phyloP scores from a whole-genome alignment of 2,329 filamentous ascomycete species.

The Apiospora marii region DNA sequence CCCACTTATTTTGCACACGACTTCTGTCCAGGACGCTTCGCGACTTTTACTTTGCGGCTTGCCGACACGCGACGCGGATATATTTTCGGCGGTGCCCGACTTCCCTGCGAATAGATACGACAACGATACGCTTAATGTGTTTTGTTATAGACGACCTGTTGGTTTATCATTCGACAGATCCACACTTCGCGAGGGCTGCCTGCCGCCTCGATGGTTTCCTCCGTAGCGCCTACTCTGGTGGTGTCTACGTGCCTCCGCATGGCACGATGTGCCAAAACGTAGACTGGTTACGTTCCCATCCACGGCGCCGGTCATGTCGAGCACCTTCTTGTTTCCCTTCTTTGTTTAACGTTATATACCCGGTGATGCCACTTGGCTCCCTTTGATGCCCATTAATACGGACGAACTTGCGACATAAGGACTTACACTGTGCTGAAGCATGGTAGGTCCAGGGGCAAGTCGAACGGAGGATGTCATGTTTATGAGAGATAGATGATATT shows the following conservation, averaged over 20 bases:
- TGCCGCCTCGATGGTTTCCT: not conserved
- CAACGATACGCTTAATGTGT: slow-evolving; percentile 46
- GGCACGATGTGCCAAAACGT: not conserved
- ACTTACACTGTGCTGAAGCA: not conserved
- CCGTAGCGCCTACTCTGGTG: not conserved
- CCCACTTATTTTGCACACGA: not conserved
- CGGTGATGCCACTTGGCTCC: slow-evolving; percentile 19
- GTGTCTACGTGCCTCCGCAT: not conserved
- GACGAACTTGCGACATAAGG: not conserved
- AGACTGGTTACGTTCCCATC: not conserved
- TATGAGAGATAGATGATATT: not conserved
- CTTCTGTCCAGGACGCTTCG: not conserved
- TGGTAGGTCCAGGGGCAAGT: not conserved
- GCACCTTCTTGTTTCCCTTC: not conserved
- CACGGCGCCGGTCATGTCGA: not conserved
- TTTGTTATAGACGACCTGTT: slow-evolving; percentile 41
- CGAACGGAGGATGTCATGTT: not conserved
- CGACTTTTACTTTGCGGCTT: slow-evolving; percentile 24
- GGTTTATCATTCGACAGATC: slow-evolving; percentile 19
- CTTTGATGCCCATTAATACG: slow-evolving; percentile 6
- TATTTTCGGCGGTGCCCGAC: slow-evolving; percentile 25
- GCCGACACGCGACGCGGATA: slow-evolving; percentile 21
- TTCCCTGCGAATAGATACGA: slow-evolving; percentile 42
- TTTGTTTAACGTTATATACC: slow-evolving; percentile 22
- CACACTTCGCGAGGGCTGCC: not conserved